Conservation (phyloP, 2,329 filamentous ascomycete species). For the Hymenoscyphus salicellus region DNA sequence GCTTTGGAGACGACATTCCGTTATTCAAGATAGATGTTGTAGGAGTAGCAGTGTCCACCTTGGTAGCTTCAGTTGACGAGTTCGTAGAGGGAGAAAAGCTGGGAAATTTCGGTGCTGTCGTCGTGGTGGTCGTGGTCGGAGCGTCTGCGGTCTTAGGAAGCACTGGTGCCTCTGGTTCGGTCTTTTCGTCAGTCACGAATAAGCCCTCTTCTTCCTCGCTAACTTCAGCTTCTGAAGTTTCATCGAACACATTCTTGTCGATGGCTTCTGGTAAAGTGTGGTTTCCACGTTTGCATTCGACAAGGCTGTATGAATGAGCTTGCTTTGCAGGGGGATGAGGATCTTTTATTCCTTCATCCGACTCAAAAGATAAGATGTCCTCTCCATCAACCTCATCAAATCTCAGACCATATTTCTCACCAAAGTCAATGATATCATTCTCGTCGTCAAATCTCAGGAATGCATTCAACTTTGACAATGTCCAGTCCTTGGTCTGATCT, state of each 20-base stretch:
- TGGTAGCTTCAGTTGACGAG: not conserved
- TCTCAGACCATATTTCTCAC: conserved; percentile 54
- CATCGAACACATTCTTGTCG: conserved; percentile 52
- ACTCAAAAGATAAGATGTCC: conserved; percentile 35
- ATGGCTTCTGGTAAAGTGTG: conserved; percentile 54
- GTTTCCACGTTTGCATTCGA: conserved; percentile 58
- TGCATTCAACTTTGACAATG: conserved; percentile 52
- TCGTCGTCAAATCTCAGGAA: conserved; percentile 66
- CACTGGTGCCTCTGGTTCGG: not conserved
- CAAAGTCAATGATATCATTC: conserved; percentile 63
- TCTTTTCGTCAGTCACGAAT: conserved; percentile 30
- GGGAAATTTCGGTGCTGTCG: not conserved
- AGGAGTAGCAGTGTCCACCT: not conserved
- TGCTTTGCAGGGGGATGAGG: conserved; percentile 53
- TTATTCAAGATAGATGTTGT: conserved; percentile 23
- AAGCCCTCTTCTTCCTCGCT: conserved; percentile 29
- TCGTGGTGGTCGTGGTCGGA: not conserved
- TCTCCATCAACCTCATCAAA: conserved; percentile 45
- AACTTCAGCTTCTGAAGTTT: conserved; percentile 21
- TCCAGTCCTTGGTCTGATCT: conserved; percentile 58
- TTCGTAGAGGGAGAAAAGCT: not conserved
- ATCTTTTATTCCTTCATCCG: conserved; percentile 27
- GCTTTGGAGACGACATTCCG: conserved; percentile 13
- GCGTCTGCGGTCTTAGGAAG: not conserved
- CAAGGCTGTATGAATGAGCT: conserved; percentile 53